Evolutionary conservation across 192 early-diverging fungal species (phyloP).

Genomic region (Podochytrium sp.): DNA sequence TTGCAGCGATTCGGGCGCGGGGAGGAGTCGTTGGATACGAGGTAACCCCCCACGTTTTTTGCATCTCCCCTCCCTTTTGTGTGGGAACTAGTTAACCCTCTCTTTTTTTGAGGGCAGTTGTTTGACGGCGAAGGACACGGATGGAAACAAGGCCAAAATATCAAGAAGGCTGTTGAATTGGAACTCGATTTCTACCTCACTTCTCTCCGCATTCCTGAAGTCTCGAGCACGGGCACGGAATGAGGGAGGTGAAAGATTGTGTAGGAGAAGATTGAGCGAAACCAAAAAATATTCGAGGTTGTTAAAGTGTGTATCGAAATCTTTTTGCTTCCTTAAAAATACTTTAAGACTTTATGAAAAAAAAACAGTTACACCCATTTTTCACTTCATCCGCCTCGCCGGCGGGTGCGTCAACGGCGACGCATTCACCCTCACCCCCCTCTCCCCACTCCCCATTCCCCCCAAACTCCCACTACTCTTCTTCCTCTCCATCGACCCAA

Average conservation of each 20-base stretch:
- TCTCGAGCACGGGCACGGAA: no score
- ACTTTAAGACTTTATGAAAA: no score
- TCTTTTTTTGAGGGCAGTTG: background rate
- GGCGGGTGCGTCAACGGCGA: no score
- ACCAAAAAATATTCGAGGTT: no score
- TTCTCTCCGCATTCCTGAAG: background rate
- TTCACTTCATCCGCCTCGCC: no score
- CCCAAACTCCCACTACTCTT: background rate
- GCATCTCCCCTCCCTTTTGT: background rate
- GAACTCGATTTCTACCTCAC: constrained; percentile 70
- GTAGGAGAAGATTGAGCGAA: no score
- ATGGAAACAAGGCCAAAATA: constrained; percentile 70
- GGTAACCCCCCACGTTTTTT: background rate
- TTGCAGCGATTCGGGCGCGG: constrained; percentile 64
- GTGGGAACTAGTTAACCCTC: background rate
- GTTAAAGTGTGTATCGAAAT: no score
- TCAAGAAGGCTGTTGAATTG: constrained; percentile 62
- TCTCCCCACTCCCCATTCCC: no score
- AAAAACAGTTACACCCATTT: no score
- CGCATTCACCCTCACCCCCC: constrained; percentile 58
- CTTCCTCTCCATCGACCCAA: background rate
- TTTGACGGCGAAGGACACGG: constrained; percentile 42
- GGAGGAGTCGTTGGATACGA: constrained; percentile 60
- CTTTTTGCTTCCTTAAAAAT: no score
- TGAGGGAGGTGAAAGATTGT: no score